Percentiles rank a stretch among this genome's conserved stretches.
Evolutionary conservation across 2,329 filamentous ascomycete species (phyloP).

Genomic region (Cladophialophora psammophila): DNA sequence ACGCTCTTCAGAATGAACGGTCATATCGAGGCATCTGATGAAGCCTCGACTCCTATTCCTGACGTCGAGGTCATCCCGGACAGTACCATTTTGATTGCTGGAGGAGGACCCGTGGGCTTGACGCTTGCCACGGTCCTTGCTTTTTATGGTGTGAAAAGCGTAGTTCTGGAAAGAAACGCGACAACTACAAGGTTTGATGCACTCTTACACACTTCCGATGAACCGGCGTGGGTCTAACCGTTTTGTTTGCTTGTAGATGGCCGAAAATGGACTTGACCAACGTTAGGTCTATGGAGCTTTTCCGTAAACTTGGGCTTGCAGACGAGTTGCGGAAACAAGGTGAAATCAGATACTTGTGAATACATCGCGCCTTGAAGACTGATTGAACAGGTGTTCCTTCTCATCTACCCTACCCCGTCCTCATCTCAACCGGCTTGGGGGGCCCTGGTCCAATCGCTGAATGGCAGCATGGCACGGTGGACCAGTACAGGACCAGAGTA

Average conservation of each 20-base stretch:
- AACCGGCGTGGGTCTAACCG: conserved; percentile 51
- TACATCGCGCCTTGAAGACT: background rate
- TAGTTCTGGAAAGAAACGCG: conserved; percentile 41
- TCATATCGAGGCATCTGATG: background rate
- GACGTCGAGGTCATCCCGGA: background rate
- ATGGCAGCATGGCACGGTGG: conserved; percentile 18
- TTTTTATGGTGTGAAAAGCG: conserved; percentile 29
- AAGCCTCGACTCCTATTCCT: background rate
- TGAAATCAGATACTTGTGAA: background rate
- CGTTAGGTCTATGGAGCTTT: conserved; percentile 48
- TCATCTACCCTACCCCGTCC: background rate
- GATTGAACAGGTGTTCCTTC: conserved; percentile 2
- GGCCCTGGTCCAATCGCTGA: conserved; percentile 6
- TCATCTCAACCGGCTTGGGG: conserved; percentile 3
- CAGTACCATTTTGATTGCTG: conserved; percentile 52
- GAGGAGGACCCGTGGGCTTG: conserved; percentile 55
- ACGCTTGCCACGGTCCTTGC: conserved; percentile 45
- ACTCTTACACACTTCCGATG: conserved; percentile 33
- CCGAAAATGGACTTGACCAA: conserved; percentile 53
- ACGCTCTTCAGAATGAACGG: background rate
- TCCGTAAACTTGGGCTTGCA: conserved; percentile 36
- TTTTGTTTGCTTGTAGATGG: conserved; percentile 41
- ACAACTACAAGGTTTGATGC: conserved; percentile 37
- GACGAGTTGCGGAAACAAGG: conserved; percentile 25
- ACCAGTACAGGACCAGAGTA: conserved; percentile 28